Evolutionary conservation across 768 basidiomycete species (phyloP).

Genomic region (Pleurotus djamor): DNA sequence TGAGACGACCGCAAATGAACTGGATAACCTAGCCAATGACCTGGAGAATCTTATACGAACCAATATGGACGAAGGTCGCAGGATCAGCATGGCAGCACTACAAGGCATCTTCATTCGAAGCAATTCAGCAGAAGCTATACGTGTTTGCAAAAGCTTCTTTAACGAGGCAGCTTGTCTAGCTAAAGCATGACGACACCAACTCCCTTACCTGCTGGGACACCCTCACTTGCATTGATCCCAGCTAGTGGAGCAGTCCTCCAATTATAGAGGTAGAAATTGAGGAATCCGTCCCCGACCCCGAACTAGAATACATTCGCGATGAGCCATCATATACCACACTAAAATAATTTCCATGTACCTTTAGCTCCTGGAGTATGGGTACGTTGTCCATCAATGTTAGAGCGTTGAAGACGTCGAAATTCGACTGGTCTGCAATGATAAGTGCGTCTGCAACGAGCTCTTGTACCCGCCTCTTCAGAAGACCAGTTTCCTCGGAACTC

Average conservation of each 20-base stretch:
- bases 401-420: conserved; percentile 97
- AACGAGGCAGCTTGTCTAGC: conserved; percentile 19
- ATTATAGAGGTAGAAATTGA: conserved; percentile 95
- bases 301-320: conserved; percentile 51
- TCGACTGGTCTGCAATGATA: conserved; percentile 75
- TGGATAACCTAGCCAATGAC: conserved; percentile 43
- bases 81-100: conserved; percentile 93
- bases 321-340: background rate
- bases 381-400: conserved; percentile 95
- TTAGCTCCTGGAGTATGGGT: conserved; percentile 76
- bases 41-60: conserved; percentile 53
- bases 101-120: conserved; percentile 94
- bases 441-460: conserved; percentile 79
- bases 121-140: conserved; percentile 53
- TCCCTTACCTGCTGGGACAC: conserved; percentile 65
- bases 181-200: conserved; percentile 95
- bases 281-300: conserved; percentile 86
- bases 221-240: conserved; percentile 57
- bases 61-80: conserved; percentile 48
- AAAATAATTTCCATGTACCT: conserved; percentile 42
- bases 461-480: conserved; percentile 66
- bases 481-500: conserved; percentile 57
- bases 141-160: conserved; percentile 45
- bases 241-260: conserved; percentile 85
- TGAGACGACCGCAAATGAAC: conserved; percentile 28